Percentiles rank a stretch among this genome's conserved stretches.
phyloP scores from a whole-genome alignment of 2,329 filamentous ascomycete genomes.

The Fusarium anthophilum region DNA sequence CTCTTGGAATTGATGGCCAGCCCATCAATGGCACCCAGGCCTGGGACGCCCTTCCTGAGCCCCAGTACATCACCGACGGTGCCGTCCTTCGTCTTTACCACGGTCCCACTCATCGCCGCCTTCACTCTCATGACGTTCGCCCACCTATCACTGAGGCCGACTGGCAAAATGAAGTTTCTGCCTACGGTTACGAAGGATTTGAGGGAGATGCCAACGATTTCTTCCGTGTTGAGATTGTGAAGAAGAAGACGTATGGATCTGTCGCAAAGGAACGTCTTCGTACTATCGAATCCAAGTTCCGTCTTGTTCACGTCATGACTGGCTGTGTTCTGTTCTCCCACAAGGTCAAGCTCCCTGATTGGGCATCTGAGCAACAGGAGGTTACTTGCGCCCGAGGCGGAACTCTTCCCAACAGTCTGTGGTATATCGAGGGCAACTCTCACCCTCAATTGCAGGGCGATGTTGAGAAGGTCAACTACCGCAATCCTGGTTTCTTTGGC shows the following conservation, averaged over 20 bases:
- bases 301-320: conserved; percentile 94
- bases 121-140: conserved; percentile 96
- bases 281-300: conserved; percentile 97
- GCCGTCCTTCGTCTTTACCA: conserved; percentile 87
- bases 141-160: conserved; percentile 86
- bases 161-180: conserved; percentile 96
- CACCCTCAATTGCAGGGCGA: conserved; percentile 79
- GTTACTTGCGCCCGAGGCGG: conserved; percentile 95
- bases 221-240: conserved; percentile 95
- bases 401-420: conserved; percentile 94
- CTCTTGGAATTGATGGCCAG: conserved; percentile 77
- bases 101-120: conserved; percentile 80
- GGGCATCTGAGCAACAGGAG: conserved; percentile 98
- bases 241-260: conserved; percentile 81
- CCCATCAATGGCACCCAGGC: conserved; percentile 82
- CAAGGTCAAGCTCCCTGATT: conserved; percentile 98
- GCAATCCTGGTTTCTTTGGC: conserved; percentile 91
- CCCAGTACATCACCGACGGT: conserved; percentile 79
- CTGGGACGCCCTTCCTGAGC: conserved; percentile 79
- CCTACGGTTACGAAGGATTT: conserved; percentile 97
- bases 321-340: conserved; percentile 97
- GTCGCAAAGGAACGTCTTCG: conserved; percentile 85
- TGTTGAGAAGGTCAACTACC: conserved; percentile 96
- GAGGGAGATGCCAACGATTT: conserved; percentile 96
- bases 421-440: conserved; percentile 93